Conservation (phyloP, 2,329 filamentous ascomycete genomes). For the Penicillium sp. region DNA sequence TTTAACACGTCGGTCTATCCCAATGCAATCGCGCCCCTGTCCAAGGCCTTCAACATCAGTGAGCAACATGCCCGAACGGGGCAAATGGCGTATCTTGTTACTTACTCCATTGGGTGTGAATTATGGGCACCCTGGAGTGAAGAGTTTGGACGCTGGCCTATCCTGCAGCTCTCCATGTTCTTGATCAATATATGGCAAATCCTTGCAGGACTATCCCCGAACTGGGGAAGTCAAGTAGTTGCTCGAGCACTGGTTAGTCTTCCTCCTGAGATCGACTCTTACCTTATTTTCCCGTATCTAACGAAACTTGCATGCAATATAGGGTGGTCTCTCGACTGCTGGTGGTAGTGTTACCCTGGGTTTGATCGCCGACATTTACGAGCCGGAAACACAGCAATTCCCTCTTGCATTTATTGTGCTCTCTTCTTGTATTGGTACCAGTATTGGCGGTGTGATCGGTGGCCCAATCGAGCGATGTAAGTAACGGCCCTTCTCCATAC, state of each 20-base stretch:
- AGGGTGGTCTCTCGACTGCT: conserved; percentile 57
- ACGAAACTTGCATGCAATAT: not conserved
- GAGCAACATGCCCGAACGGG: conserved; percentile 64
- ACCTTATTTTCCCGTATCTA: not conserved
- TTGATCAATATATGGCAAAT: conserved; percentile 8
- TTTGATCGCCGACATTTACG: conserved; percentile 61
- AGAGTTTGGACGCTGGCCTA: conserved; percentile 70
- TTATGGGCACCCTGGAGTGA: conserved; percentile 85
- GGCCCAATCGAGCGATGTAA: conserved; percentile 47
- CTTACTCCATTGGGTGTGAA: conserved; percentile 80
- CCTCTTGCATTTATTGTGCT: conserved; percentile 59
- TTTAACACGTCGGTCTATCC: conserved; percentile 71
- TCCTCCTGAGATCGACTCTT: not conserved
- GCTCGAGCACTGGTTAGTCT: conserved; percentile 52
- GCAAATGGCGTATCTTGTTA: conserved; percentile 70
- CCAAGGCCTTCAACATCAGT: conserved; percentile 63
- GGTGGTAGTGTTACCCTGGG: conserved; percentile 63
- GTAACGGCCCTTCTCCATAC: no score
- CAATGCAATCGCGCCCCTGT: conserved; percentile 61
- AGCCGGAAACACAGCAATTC: conserved; percentile 53
- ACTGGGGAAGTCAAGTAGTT: conserved; percentile 50
- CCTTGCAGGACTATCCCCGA: not conserved
- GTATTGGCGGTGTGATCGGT: conserved; percentile 46
- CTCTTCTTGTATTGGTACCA: conserved; percentile 52
- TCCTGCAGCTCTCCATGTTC: conserved; percentile 57